phyloP scores from a whole-genome alignment of 768 basidiomycete species.

The Pleurotus salmoneostramineus region DNA sequence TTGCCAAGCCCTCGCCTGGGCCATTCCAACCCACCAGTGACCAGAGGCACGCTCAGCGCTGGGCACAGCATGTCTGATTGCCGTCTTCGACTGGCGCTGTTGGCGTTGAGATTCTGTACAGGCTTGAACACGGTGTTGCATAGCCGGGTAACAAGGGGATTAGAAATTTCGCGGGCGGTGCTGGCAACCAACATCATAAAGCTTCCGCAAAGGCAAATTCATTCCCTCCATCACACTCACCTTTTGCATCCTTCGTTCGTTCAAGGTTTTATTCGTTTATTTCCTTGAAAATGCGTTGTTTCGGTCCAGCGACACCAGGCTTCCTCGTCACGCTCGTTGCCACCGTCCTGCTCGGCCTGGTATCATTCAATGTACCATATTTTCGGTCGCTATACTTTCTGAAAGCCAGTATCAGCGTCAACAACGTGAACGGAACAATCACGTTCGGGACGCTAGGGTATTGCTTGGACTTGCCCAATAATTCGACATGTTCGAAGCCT shows the following conservation, averaged over 20 bases:
- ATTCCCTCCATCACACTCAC: not conserved
- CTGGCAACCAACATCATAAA: too few relatives aligned
- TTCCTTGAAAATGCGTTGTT: constrained; percentile 44
- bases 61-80: too few relatives aligned
- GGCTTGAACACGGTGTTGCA: too few relatives aligned
- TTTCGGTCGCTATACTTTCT: constrained; percentile 90
- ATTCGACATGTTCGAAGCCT: constrained; percentile 72
- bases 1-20: too few relatives aligned
- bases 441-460: constrained; percentile 91
- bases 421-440: constrained; percentile 53
- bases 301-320: constrained; percentile 88
- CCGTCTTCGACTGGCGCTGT: too few relatives aligned
- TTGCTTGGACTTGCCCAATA: constrained; percentile 59
- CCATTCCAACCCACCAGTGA: too few relatives aligned
- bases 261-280: not conserved
- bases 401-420: constrained; percentile 55
- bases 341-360: constrained; percentile 74
- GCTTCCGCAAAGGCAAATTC: too few relatives aligned
- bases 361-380: constrained; percentile 87
- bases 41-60: too few relatives aligned
- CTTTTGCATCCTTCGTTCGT: not conserved
- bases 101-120: too few relatives aligned
- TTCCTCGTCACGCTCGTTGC: constrained; percentile 79
- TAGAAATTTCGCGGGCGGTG: too few relatives aligned
- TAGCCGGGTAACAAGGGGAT: too few relatives aligned